Percentiles rank a stretch among this genome's conserved stretches.
Conservation (phyloP, 257 asterid species). For the Lantana camara region DNA sequence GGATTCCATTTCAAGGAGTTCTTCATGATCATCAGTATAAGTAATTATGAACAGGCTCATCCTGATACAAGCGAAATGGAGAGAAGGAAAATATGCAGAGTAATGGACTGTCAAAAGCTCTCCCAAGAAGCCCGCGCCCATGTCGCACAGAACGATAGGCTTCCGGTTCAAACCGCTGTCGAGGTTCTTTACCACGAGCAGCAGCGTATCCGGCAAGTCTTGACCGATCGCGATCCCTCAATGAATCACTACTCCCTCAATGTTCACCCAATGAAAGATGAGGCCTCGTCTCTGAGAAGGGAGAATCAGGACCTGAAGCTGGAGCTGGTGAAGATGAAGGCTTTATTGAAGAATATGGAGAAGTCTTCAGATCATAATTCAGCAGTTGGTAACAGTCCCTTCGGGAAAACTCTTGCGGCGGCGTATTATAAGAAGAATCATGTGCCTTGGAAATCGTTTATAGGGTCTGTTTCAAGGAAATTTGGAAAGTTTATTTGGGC, state of each 20-base stretch:
- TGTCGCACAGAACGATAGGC: conserved; percentile 66
- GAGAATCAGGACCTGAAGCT: conserved; percentile 63
- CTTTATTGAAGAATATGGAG: conserved; percentile 46
- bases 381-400: conserved; percentile 32
- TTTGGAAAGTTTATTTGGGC: conserved; percentile 43
- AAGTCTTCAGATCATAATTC: conserved; percentile 30
- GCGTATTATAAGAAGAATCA: conserved; percentile 44
- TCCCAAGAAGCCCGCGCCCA: conserved; percentile 67
- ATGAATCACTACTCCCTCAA: conserved; percentile 25
- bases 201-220: conserved; percentile 55
- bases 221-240: conserved; percentile 37
- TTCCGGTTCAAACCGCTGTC: conserved; percentile 60
- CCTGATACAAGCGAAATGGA: conserved; percentile 59
- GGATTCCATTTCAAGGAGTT: too few relatives aligned
- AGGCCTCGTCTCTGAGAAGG: conserved; percentile 34
- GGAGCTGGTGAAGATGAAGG: conserved; percentile 46
- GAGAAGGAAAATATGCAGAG: conserved; percentile 57
- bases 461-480: conserved; percentile 44
- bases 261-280: conserved; percentile 22
- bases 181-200: conserved; percentile 70
- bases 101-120: conserved; percentile 70
- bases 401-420: conserved; percentile 25
- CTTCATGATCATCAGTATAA: too few relatives aligned
- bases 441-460: conserved; percentile 51
- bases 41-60: conserved; percentile 55